Conservation (phyloP, 768 basidiomycete species). For the Pholiota molesta region DNA sequence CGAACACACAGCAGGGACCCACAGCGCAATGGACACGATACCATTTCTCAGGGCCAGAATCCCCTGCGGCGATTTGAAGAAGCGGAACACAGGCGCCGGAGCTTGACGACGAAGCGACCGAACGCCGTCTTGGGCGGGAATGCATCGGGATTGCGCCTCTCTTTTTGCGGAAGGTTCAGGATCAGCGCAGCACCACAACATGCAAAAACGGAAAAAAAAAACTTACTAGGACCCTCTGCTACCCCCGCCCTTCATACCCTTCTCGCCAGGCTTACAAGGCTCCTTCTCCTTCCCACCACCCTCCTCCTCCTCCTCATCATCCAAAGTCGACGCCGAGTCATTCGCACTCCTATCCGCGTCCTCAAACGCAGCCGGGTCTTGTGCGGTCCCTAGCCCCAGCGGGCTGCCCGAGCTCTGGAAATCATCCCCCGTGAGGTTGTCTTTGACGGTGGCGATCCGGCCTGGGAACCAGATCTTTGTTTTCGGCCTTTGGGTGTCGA, state of each 20-base stretch:
- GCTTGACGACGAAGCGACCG: conserved; percentile 32
- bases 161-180: conserved; percentile 1
- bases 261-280: conserved; percentile 20
- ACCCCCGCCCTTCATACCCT: conserved; percentile 8
- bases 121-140: conserved; percentile 39
- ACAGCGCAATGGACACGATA: conserved; percentile 43
- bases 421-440: conserved; percentile 34
- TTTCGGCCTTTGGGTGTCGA: conserved; percentile 38
- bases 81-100: conserved; percentile 38
- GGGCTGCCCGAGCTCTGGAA: conserved; percentile 30
- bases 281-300: not conserved
- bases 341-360: conserved; percentile 4
- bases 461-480: conserved; percentile 46
- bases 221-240: conserved; percentile 17
- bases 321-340: conserved; percentile 9
- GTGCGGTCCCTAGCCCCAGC: conserved; percentile 38
- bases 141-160: conserved; percentile 43
- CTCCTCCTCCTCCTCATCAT: conserved; percentile 16
- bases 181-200: not conserved
- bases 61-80: conserved; percentile 44
- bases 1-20: conserved; percentile 42
- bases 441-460: conserved; percentile 40
- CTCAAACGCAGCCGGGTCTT: conserved; percentile 38
- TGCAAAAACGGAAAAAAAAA: not conserved
- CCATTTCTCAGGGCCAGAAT: conserved; percentile 43